Evolutionary conservation across 108 stramenopile genomes (phyloP), one percentile per base, ranked within the genome.

Genomic region (Fistulifera pelliculosa): DNA sequence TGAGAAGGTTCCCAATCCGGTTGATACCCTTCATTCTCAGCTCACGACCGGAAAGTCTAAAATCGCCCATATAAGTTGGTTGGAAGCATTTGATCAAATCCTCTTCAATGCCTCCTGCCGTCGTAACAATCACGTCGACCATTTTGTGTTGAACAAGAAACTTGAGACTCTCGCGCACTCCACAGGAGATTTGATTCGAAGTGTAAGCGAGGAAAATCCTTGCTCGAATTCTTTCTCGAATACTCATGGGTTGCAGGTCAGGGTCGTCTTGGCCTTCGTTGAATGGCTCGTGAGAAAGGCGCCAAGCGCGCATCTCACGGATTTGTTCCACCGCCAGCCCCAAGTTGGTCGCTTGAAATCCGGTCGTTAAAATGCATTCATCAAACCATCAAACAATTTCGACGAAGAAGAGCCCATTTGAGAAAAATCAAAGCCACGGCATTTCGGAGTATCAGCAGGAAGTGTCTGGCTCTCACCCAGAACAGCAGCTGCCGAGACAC

Each of bases 81-180:
- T 88, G 83, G 42, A 99, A 79, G 74, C 99, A 99, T 73, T 99
- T 99, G 49, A 99, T 94, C 31, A 99, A 70, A 70, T 99, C 99
- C 63, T 99, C 99, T 74, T 99, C 99, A 60, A 99, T 83, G 0
- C 97, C 99, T 1, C 99, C 99, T 3, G 94, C 97, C 10, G 99
- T 98, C 22, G 97, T 98, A 6, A 98, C 94, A 49, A 99, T 77
- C 18, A 74, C 79, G 66, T 98, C 96, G 11, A 99, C 96, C 94
- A 98, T 83, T 55, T 83, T 86, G 70, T 99, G 88, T 74, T 98
- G 68, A 18, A 81, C 87, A 16, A 99, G 58, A 65, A 90, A 99
- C 12, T 74, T 70, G 38, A 99, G 82, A 15, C 95, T 88, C 68
- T 99, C 99, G n/a, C 99, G 79, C 49, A 96, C 77, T 11, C 99